phyloP scores from a whole-genome alignment of 2,329 filamentous ascomycete species.

The Stemphylium beticola region DNA sequence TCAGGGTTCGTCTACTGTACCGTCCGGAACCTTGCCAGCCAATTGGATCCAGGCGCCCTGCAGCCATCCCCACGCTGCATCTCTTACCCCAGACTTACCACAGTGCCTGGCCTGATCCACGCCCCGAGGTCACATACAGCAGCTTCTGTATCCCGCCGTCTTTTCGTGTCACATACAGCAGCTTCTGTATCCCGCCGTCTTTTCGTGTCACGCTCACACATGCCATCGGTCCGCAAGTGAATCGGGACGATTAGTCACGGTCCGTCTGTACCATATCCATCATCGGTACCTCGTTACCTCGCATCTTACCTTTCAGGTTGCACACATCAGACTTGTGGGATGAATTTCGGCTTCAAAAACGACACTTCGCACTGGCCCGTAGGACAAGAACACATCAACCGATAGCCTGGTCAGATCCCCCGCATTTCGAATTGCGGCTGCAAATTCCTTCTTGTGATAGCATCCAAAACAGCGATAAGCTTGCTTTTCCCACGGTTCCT shows the following conservation, averaged over 20 bases:
- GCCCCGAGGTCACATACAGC: slow-evolving; percentile 21
- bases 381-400: slow-evolving; percentile 55
- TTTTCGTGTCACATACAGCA: slow-evolving; percentile 30
- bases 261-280: slow-evolving; percentile 14
- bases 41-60: slow-evolving; percentile 32
- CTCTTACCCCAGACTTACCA: slow-evolving; percentile 36
- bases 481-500: slow-evolving; percentile 37
- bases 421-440: slow-evolving; percentile 25
- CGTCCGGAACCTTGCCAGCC: slow-evolving; percentile 27
- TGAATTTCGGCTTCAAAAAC: slow-evolving; percentile 52
- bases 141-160: slow-evolving; percentile 22
- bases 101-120: slow-evolving; percentile 20
- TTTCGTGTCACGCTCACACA: slow-evolving; percentile 24
- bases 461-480: slow-evolving; percentile 26
- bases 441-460: slow-evolving; percentile 35
- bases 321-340: slow-evolving; percentile 30
- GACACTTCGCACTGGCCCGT: slow-evolving; percentile 52
- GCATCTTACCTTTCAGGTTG: neutral
- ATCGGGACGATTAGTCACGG: slow-evolving; percentile 18
- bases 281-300: slow-evolving; percentile 6
- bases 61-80: slow-evolving; percentile 38
- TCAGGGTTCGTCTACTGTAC: slow-evolving; percentile 30
- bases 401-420: slow-evolving; percentile 31
- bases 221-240: slow-evolving; percentile 17
- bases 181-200: slow-evolving; percentile 23